These are phyloP conservation scores for Nepenthes alata DNA, from an alignment of 179 eudicot genomes.

Conservation along the genomic window DNA sequence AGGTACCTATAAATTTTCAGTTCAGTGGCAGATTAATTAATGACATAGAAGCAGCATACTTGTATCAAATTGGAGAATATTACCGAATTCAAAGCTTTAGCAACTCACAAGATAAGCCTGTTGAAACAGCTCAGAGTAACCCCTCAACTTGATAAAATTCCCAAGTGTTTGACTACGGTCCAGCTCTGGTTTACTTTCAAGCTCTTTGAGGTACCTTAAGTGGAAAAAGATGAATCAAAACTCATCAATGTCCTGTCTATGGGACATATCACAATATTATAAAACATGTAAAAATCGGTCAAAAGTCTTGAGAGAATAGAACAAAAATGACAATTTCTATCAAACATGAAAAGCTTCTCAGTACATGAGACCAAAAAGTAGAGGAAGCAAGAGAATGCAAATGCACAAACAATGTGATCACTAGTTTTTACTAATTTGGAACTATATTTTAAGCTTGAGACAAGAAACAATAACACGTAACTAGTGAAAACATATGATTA, in stretches of 20 bases:
- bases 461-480: too few species aligned
- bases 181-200: conserved; percentile 53
- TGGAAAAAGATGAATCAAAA: not conserved
- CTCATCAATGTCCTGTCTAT: too few species aligned
- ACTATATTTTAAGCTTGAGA: not conserved
- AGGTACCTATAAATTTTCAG: conserved; percentile 40
- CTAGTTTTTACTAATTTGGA: not conserved
- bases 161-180: conserved; percentile 66
- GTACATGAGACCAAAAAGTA: too few species aligned
- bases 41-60: not conserved
- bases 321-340: too few species aligned
- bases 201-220: conserved; percentile 70
- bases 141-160: conserved; percentile 50
- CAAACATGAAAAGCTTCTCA: too few species aligned
- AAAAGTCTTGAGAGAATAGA: too few species aligned
- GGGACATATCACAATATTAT: too few species aligned
- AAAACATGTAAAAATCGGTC: too few species aligned
- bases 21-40: too few species aligned
- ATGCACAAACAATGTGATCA: too few species aligned
- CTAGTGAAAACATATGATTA: too few species aligned
- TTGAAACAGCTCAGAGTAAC: conserved; percentile 81
- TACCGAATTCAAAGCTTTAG: not conserved
- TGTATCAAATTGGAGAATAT: not conserved
- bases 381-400: too few species aligned
- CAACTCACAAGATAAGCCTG: conserved; percentile 71